phyloP scores from a whole-genome alignment of 805 yeast species.

The Candida lessepsii region DNA sequence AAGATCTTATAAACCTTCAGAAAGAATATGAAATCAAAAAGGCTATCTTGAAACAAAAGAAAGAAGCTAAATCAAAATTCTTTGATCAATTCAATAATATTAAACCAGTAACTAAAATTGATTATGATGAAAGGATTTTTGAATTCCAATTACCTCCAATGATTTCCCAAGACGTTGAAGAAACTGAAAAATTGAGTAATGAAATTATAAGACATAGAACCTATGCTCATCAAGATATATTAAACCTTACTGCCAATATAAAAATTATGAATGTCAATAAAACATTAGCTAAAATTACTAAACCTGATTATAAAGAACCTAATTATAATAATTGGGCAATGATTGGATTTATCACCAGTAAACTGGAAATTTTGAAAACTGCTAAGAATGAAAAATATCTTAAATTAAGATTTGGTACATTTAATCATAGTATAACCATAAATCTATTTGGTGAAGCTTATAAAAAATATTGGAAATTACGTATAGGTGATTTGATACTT shows the following conservation, averaged over 20 bases:
- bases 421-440: conserved; percentile 56
- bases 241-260: conserved; percentile 42
- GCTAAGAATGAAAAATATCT: conserved; percentile 50
- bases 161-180: conserved; percentile 14
- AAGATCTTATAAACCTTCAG: conserved; percentile 35
- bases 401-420: conserved; percentile 65
- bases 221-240: conserved; percentile 35
- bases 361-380: conserved; percentile 52
- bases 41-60: conserved; percentile 17
- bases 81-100: conserved; percentile 5
- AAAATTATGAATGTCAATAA: conserved; percentile 58
- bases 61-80: conserved; percentile 5
- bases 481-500: conserved; percentile 72
- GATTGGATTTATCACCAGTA: conserved; percentile 63
- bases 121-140: conserved; percentile 25
- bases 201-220: conserved; percentile 42
- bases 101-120: conserved; percentile 16
- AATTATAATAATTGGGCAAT: conserved; percentile 74
- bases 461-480: conserved; percentile 67
- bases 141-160: conserved; percentile 18
- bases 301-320: conserved; percentile 73
- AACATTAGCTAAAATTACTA: conserved; percentile 59
- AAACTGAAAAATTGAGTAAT: conserved; percentile 21
- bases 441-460: conserved; percentile 68
- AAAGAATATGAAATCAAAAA: conserved; percentile 35